Conservation (phyloP, 139 green algal species). For the Tetratostichococcus sp. region DNA sequence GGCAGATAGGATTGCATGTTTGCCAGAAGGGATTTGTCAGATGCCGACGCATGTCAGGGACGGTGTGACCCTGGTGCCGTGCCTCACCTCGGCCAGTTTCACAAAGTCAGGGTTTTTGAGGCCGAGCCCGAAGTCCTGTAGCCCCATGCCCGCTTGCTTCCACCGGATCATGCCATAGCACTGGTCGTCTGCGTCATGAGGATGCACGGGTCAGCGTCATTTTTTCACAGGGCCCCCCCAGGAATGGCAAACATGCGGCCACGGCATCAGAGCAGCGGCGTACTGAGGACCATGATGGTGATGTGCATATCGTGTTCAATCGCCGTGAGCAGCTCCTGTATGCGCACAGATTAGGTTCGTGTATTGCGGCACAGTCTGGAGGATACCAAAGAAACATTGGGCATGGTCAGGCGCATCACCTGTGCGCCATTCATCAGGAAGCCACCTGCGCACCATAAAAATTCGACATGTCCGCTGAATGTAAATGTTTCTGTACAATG, state of each 20-base stretch:
- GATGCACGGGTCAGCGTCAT: not conserved
- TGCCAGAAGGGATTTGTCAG: too few species aligned
- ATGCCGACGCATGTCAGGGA: too few species aligned
- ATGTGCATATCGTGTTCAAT: conserved; percentile 34
- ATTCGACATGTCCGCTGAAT: too few species aligned
- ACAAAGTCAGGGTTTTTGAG: conserved; percentile 39
- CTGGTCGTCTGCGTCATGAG: conserved; percentile 22
- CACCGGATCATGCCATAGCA: conserved; percentile 44
- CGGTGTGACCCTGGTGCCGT: too few species aligned
- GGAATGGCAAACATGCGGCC: too few species aligned
- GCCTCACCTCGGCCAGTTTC: conserved; percentile 25
- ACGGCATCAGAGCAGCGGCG: not conserved
- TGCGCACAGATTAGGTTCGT: too few species aligned
- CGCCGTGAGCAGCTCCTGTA: conserved; percentile 35
- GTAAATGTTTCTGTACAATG: too few species aligned
- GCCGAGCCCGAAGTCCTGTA: conserved; percentile 30
- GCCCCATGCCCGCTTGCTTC: conserved; percentile 29
- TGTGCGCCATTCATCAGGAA: conserved; percentile 41
- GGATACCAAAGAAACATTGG: too few species aligned
- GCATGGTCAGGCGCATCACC: too few species aligned
- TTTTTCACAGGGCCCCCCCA: too few species aligned
- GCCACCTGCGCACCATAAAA: conserved; percentile 11
- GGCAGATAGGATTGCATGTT: too few species aligned
- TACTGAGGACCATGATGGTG: conserved; percentile 28
- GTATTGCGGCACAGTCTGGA: too few species aligned